Evolutionary conservation across 2,329 filamentous ascomycete genomes (phyloP), one percentile per base, ranked within the genome.

Genomic region (Colletotrichum orbiculare): DNA sequence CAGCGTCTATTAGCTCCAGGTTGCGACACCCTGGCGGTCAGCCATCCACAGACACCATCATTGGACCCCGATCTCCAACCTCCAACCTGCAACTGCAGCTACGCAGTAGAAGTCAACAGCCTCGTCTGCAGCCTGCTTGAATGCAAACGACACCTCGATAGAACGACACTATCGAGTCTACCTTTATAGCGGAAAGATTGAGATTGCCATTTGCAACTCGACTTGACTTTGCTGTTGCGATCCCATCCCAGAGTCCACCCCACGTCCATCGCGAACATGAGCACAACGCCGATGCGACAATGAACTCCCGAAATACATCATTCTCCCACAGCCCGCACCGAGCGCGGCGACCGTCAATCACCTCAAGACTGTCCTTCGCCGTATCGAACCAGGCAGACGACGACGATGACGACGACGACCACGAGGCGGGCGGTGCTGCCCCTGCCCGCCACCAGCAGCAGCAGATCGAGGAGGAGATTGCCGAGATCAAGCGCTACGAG

Each of bases 401-500:
- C 65, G 79, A 80, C 80, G 66, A 80, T 82, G 53, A 79, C 15
- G 38, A 43, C 6, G 37, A 50, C 46, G 35, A 58, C 37, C 37
- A 8, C 41, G 77, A 75, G 10, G 50, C 52, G 3, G 35, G 82
- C 42, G 77, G 75, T 10, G 58, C 58, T 3, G 43, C 63, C 37
- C 38, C 57, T 42, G 57, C 46, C 17, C 46, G 54, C 38, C 63
- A 47, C 8, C 63, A 66, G 53, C 87, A 92, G 72, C 87, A 90
- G 67, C 88, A 90, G 68, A 93, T 97, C 70, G 91, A 94, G 67
- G 94, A 98, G 74, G 96, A 99, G 81, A 97, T 99, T 74, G 94
- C 92, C 34, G 91, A 97, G 82, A 98, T 99, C 76, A 97, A 97
- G 81, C 88, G 95, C 81, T 99, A 99, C 80, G 96, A 97, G 86